Evolutionary conservation across 148 eudicot species (phyloP).

Genomic region (Limonium bicolor): DNA sequence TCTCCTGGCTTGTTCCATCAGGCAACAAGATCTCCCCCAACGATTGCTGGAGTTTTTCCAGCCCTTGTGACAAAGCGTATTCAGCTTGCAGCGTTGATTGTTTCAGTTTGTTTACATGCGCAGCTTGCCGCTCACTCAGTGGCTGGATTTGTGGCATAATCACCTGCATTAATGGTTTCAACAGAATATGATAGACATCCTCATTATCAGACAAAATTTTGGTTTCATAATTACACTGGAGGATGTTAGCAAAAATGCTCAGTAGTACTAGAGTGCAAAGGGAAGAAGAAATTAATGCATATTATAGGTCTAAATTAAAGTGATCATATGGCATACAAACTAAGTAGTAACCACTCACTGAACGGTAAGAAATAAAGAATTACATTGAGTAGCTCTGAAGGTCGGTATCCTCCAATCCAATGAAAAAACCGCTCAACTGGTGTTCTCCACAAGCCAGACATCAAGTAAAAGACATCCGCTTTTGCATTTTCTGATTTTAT

Average conservation of each 20-base stretch:
- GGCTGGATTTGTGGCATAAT: conserved; percentile 54
- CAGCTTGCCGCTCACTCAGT: conserved; percentile 32
- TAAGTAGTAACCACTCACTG: neutral
- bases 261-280: too few species aligned
- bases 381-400: conserved; percentile 75
- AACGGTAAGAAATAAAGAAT: neutral
- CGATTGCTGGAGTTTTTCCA: conserved; percentile 80
- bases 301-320: too few species aligned
- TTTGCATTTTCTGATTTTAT: conserved; percentile 72
- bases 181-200: neutral
- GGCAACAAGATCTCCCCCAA: conserved; percentile 28
- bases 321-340: neutral
- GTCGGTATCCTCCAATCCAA: conserved; percentile 92
- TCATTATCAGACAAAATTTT: neutral
- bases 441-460: conserved; percentile 75
- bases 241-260: too few species aligned
- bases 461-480: conserved; percentile 62
- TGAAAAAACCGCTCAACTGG: conserved; percentile 69
- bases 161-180: conserved; percentile 20
- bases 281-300: too few species aligned
- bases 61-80: conserved; percentile 73
- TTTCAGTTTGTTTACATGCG: conserved; percentile 21
- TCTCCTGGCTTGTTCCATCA: conserved; percentile 36
- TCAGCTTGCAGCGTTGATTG: conserved; percentile 76
- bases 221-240: neutral